A percentile compares a stretch with the other conserved stretches of the same genome.
Evolutionary conservation across 2,329 filamentous ascomycete species (phyloP).

Genomic region (Triangularia verruculosa): DNA sequence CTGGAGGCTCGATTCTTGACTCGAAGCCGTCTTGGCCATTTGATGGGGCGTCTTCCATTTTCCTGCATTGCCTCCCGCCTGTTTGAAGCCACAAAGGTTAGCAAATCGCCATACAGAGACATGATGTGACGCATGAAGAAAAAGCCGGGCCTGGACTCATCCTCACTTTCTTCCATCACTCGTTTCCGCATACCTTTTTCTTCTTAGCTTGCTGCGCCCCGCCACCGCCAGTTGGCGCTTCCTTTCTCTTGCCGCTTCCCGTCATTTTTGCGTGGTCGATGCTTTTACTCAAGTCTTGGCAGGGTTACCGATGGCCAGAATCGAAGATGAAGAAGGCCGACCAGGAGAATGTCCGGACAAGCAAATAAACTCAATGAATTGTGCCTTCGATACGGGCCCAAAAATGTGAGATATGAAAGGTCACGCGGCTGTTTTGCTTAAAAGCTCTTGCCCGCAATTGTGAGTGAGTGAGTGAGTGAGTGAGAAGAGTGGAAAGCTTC

Average conservation of each 20-base stretch:
- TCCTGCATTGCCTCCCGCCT: slow-evolving; percentile 50
- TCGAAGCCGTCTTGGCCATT: slow-evolving; percentile 45
- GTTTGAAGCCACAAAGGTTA: background rate
- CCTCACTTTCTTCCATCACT: background rate
- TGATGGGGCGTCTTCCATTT: slow-evolving; percentile 63
- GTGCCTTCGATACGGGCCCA: too few species aligned
- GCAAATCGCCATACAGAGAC: background rate
- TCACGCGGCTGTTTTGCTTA: too few species aligned
- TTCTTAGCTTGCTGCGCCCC: slow-evolving; percentile 35
- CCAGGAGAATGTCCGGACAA: too few species aligned
- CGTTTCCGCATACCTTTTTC: slow-evolving; percentile 29
- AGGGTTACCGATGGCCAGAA: background rate
- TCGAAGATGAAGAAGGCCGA: too few species aligned
- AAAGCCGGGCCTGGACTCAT: background rate
- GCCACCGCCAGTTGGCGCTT: slow-evolving; percentile 29
- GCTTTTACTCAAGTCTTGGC: background rate
- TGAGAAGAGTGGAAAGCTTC: background rate
- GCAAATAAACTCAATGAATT: too few species aligned
- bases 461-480: too few species aligned
- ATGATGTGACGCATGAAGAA: background rate
- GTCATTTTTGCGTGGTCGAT: slow-evolving; percentile 28
- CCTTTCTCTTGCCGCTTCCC: slow-evolving; percentile 37
- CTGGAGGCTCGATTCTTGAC: slow-evolving; percentile 51
- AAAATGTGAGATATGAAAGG: background rate
- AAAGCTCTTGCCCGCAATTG: too few species aligned